phyloP scores from a whole-genome alignment of 2,329 filamentous ascomycete species.

The Phyllosticta paracitricarpa region DNA sequence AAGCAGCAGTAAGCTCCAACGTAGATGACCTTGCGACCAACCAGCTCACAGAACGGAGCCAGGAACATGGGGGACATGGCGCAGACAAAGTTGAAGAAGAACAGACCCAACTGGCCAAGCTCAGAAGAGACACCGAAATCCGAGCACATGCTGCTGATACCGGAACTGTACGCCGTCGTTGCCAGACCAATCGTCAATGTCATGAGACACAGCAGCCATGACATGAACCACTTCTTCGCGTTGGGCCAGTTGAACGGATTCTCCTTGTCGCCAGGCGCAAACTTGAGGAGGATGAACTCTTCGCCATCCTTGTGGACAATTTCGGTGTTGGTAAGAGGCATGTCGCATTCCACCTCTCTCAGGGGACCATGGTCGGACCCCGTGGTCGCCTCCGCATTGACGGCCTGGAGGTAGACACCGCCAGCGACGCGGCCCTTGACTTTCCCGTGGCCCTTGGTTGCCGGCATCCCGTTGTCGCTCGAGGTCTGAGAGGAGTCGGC shows the following conservation, averaged over 20 bases:
- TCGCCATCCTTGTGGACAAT: constrained; percentile 33
- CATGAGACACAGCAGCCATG: constrained; percentile 40
- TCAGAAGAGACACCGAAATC: constrained; percentile 35
- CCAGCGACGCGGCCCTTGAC: constrained; percentile 29
- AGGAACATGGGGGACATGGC: constrained; percentile 39
- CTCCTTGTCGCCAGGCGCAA: constrained; percentile 36
- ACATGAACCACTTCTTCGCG: constrained; percentile 37
- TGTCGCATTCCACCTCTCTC: constrained; percentile 37
- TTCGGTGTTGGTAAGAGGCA: constrained; percentile 39
- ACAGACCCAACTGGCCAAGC: constrained; percentile 40
- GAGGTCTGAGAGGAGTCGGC: constrained; percentile 7
- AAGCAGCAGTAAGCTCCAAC: constrained; percentile 38
- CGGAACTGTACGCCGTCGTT: constrained; percentile 44
- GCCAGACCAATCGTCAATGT: constrained; percentile 45
- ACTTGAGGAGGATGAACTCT: constrained; percentile 38
- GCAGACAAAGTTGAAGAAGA: constrained; percentile 41
- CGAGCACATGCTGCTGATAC: constrained; percentile 36
- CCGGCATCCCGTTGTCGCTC: neutral
- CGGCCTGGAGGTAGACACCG: constrained; percentile 27
- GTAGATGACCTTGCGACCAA: constrained; percentile 39
- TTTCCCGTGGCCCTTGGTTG: neutral
- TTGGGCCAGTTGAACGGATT: constrained; percentile 45
- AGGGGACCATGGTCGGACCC: constrained; percentile 24
- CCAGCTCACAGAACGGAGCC: constrained; percentile 41
- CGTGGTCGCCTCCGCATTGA: constrained; percentile 16